phyloP scores from a whole-genome alignment of 2,329 filamentous ascomycete genomes.

The Fusarium austroafricanum region DNA sequence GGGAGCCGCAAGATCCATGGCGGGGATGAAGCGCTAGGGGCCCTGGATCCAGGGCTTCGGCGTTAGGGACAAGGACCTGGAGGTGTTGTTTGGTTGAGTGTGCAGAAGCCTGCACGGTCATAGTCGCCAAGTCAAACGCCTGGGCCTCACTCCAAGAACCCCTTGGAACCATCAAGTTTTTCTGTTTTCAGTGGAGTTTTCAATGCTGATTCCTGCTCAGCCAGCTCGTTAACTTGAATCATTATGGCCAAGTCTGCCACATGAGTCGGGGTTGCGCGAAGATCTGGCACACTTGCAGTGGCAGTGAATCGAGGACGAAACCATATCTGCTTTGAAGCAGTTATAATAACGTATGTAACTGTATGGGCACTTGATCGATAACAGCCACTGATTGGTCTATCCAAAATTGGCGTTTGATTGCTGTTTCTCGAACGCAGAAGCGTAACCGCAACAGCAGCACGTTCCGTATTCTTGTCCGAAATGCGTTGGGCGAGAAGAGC shows the following conservation, averaged over 20 bases:
- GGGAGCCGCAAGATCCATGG: conserved; percentile 48
- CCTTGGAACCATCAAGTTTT: conserved; percentile 30
- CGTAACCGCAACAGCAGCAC: conserved; percentile 16
- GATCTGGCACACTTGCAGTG: conserved; percentile 26
- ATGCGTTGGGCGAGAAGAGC: conserved; percentile 36
- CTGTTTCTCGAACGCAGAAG: conserved; percentile 23
- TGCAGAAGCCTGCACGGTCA: conserved; percentile 38
- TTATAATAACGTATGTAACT: conserved; percentile 25
- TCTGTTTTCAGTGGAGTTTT: conserved; percentile 9
- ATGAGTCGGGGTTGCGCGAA: conserved; percentile 2
- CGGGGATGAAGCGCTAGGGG: conserved; percentile 43
- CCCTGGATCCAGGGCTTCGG: conserved; percentile 35
- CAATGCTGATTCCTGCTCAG: conserved; percentile 20
- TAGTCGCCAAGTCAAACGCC: conserved; percentile 45
- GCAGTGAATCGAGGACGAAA: conserved; percentile 31
- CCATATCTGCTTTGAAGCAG: conserved; percentile 29
- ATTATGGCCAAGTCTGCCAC: not conserved
- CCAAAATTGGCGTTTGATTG: conserved; percentile 30
- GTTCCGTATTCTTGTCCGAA: conserved; percentile 12
- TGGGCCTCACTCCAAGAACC: conserved; percentile 26
- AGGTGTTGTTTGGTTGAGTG: conserved; percentile 36
- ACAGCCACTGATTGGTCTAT: conserved; percentile 25
- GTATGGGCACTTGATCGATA: conserved; percentile 12
- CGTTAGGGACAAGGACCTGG: conserved; percentile 35
- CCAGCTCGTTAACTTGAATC: conserved; percentile 22